Evolutionary conservation across 2,329 filamentous ascomycete species (phyloP), one percentile per base, ranked within the genome.

Genomic region (Fusarium hostae): DNA sequence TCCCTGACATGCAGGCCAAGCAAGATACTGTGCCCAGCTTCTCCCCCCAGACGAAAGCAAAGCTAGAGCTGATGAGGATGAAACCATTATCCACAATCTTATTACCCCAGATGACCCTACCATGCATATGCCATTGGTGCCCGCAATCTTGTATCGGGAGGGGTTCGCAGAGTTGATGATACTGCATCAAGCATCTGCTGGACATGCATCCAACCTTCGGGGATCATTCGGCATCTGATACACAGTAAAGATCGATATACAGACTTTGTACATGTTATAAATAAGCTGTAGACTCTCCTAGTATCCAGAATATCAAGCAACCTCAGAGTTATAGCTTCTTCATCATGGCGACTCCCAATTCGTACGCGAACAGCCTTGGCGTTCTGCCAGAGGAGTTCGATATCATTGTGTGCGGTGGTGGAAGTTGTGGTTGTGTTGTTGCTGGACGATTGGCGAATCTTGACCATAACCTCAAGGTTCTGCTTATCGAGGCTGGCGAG

Each of bases 351-450:
- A 41, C 72, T 30, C 50, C 71, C 47, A 68, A 68, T 20, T 68
- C 65, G 47, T 76, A 69, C 37, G 52, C 70, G 41, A 73, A 59
- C 64, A 58, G 51, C 45, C 28, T 60, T 7, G 71, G 73, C 62
- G 54, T 71, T 10, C 77, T 94, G 70, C 91, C 92, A 39, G 91
- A 94, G 65, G 92, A 94, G 84, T 92, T 93, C 77, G 92, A 94
- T 79, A 94, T 94, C 75, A 94, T 94, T 75, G 91, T 94, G 34
- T 92, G 90, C 72, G 92, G 92, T 76, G 92, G 92, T 77, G 92
- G 92, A 59, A 92, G 90, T 78, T 89, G 87, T 68, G 90, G 86
- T 35, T 88, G 86, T 78, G 86, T 88, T n/a, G 85, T 88, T 44
- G 86, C 86, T 58, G 86, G 86, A 48, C 89, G 89, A 63, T 82